Evolutionary conservation across 768 basidiomycete genomes (phyloP), one percentile per base, ranked within the genome.

Genomic region (Boletus eberwhitei): DNA sequence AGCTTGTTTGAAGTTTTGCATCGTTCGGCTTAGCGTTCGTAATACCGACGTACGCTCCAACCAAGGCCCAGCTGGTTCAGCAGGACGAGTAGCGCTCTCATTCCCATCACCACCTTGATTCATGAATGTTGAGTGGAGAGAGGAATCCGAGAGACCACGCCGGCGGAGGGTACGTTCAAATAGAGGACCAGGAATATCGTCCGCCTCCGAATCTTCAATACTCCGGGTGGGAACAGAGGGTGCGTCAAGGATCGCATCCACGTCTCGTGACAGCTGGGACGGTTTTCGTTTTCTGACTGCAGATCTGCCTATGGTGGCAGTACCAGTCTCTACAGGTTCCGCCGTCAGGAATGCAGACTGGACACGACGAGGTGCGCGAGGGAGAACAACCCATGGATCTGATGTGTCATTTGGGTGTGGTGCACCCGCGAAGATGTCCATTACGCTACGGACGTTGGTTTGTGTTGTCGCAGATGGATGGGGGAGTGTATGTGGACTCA

Each of bases 361-460:
- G 40, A 67, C 61, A 38, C 64, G 72, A n/a, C 64, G 67, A 14
- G 66, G 71, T 38, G 70, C 73, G 16, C 64, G 65, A 8, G 86
- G 81, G 1, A 90, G 61, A 5, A 91, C 79, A 35, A 92, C 76
- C 91, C 92, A 93, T 14, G 86, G 79, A 55, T 92, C 90, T 22
- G 74, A 70, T 12, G 73, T 59, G 4, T 72, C 68, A 29, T 73
- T 69, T 9, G 64, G 54, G 2, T 73, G 74, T 26, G 87, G 86
- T 3, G 93, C 93, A 36, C 96, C 96, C 0, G 93, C 96, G 63
- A 98, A 98, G 58, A 99, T 97, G 34, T 83, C 86, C 81, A 91
- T 88, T 26, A 95, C 73, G 50, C 74, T 78, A 39, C 65, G 61
- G 4, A 67, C 66, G 32, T 60, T 64, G 37, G 60, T 14, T 53